Base-by-base conservation (phyloP, 1,284 basidiomycete species). In the Fomitiporia mediterranea region DNA sequence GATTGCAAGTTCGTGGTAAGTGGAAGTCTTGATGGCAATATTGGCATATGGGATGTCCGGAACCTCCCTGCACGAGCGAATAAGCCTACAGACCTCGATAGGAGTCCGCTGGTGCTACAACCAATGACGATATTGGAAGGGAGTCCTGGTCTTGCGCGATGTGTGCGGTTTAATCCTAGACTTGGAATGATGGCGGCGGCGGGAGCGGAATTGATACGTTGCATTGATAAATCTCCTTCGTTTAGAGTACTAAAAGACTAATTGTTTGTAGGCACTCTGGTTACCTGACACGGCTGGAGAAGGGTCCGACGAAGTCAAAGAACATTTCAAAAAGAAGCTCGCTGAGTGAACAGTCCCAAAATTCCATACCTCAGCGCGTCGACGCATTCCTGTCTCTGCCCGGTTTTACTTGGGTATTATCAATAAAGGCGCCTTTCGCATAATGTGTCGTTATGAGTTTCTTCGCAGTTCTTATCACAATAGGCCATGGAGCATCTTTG, bases 121-220 rank as follows among this genome's bases (percentile, higher is more conserved):
- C 86, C 91, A 1, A 60, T 85, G 17, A 71, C 74, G 7, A 73
- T 67, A 15, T 69, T 91, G 43, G 90, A 91, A 37, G 89, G 86
- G 0, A 88, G 94, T 68, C 82, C 87, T 5, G 83, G 84, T n/a
- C 88, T 90, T 23, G 81, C 86, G 28, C 75, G 94, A 66, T 91
- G 90, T 60, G 89, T 96, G 2, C 81, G 78, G 62, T 95, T 94
- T 69, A 97, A 95, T 66, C 92, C 94, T 5, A 80, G 90, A 55
- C 78, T 83, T 58, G 85, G 85, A n/a, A 94, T 97, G 90, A 77
- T 97, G 76, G 88, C 83, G 51, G 84, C 84, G 1, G 94, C 89
- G 9, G 94, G 93, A 3, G 78, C 83, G 55, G 91, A 95, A 67
- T 68, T 96, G 72, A 93, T 94, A 64, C 62, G 89, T 77, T 34